Evolutionary conservation across 1,139 yeast species (phyloP).

Genomic region (Yamadazyma atlantica): DNA sequence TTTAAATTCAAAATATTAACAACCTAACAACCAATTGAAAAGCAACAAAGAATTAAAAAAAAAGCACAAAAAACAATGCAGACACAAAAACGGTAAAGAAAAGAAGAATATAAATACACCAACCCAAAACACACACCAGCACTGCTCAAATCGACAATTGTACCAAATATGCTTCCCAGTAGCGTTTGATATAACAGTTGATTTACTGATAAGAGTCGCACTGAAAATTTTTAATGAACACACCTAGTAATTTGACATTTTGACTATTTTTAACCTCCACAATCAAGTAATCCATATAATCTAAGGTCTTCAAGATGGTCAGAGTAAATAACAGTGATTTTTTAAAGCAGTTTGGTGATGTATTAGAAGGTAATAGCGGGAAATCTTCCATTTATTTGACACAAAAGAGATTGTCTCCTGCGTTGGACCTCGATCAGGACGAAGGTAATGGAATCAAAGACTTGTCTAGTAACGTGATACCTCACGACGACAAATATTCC

Average conservation of each 20-base stretch:
- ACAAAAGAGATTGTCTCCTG: constrained; percentile 38
- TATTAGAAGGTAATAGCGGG: constrained; percentile 34
- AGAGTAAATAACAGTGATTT: constrained; percentile 42
- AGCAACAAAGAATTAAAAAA: too few relatives aligned
- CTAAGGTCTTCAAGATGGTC: constrained; percentile 25
- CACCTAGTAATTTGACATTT: too few relatives aligned
- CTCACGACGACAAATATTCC: constrained; percentile 12
- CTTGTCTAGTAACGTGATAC: constrained; percentile 38
- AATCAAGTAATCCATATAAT: not conserved
- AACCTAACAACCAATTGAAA: not conserved
- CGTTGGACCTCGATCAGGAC: constrained; percentile 20
- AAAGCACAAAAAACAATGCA: too few relatives aligned
- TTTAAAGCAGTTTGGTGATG: constrained; percentile 28
- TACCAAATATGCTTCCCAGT: not conserved
- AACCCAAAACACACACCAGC: too few relatives aligned
- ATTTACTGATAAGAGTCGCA: constrained; percentile 1
- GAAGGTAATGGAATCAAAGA: constrained; percentile 19
- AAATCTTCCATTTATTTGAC: constrained; percentile 43
- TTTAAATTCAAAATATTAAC: not conserved
- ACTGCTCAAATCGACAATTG: too few relatives aligned
- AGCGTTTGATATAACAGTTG: not conserved
- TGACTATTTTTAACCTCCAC: too few relatives aligned
- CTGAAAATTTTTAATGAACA: constrained; percentile 1
- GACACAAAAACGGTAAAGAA: too few relatives aligned
- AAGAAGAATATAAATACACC: not conserved